A percentile compares a stretch with the other conserved stretches of the same genome.
Conservation (phyloP, 352 stramenopile species). For the Globisporangium echinulatum region DNA sequence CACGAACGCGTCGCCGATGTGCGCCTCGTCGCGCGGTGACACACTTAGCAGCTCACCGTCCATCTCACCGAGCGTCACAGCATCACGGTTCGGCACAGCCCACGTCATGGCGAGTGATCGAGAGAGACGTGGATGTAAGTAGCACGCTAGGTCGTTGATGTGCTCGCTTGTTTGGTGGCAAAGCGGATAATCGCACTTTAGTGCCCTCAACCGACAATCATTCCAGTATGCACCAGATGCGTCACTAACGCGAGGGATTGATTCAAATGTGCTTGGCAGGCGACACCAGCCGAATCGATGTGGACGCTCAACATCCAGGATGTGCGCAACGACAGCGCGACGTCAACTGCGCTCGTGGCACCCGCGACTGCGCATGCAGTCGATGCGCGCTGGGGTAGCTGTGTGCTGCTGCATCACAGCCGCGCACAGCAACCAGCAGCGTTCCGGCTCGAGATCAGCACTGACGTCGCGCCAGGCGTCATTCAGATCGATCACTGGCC, state of each 20-base stretch:
- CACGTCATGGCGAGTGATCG: conserved; percentile 34
- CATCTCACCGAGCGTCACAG: conserved; percentile 74
- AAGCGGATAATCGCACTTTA: not conserved
- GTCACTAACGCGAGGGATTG: too few species aligned
- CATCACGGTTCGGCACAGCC: conserved; percentile 48
- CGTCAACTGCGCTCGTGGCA: conserved; percentile 27
- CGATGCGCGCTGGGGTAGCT: conserved; percentile 23
- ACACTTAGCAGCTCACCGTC: conserved; percentile 70
- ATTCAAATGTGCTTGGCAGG: not conserved
- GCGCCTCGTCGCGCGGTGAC: conserved; percentile 40
- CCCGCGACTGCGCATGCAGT: conserved; percentile 15
- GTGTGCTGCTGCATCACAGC: conserved; percentile 16
- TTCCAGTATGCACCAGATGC: too few species aligned
- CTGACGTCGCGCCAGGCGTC: conserved; percentile 2
- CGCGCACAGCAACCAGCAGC: conserved; percentile 2
- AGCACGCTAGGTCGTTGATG: not conserved
- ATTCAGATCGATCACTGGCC: conserved; percentile 50
- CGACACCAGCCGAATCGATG: conserved; percentile 9
- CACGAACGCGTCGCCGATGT: conserved; percentile 61
- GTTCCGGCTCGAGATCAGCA: conserved; percentile 38
- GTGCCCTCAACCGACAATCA: too few species aligned
- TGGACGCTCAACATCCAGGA: conserved; percentile 17
- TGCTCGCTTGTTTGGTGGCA: not conserved
- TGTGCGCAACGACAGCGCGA: conserved; percentile 12
- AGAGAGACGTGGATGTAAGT: too few species aligned